These are phyloP conservation scores for Xylaria scruposa DNA, from an alignment of 495 filamentous ascomycete genomes.

Conservation along the genomic window DNA sequence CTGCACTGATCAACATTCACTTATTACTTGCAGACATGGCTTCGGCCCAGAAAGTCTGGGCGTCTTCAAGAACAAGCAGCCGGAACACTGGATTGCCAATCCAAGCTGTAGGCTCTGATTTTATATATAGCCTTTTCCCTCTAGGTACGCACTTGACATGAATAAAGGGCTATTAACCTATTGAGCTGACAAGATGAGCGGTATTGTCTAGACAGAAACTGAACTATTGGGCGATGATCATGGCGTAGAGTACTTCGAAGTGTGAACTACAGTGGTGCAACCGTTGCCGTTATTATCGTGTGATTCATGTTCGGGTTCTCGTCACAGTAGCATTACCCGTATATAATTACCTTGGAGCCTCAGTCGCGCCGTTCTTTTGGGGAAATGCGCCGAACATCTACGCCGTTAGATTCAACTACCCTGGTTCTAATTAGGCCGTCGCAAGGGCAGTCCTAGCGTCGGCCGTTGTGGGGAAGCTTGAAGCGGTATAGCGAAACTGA, in stretches of 20 bases:
- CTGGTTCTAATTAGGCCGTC: not conserved
- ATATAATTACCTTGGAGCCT: slow-evolving; percentile 1
- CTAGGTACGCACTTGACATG: not conserved
- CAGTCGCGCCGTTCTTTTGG: slow-evolving; percentile 17
- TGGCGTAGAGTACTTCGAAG: not conserved
- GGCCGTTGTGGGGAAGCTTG: slow-evolving; percentile 13
- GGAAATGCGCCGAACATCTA: slow-evolving; percentile 17
- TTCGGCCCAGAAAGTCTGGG: slow-evolving; percentile 19
- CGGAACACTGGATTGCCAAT: not conserved
- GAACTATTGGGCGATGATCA: not conserved
- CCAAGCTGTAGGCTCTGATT: not conserved
- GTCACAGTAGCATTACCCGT: slow-evolving; percentile 16
- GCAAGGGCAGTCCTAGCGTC: slow-evolving; percentile 6
- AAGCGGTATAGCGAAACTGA: slow-evolving; percentile 20
- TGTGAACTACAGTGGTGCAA: not conserved
- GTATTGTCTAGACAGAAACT: not conserved
- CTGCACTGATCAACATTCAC: slow-evolving; percentile 29
- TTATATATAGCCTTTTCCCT: not conserved
- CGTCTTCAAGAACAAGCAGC: not conserved
- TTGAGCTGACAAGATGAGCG: not conserved
- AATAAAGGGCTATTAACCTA: not conserved
- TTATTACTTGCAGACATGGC: slow-evolving; percentile 25
- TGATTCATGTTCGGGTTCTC: not conserved
- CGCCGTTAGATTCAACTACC: slow-evolving; percentile 19
- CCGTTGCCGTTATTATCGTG: not conserved